Evolutionary conservation across 75 land plant species (phyloP).

Genomic region (Isoetes taiwanensis): DNA sequence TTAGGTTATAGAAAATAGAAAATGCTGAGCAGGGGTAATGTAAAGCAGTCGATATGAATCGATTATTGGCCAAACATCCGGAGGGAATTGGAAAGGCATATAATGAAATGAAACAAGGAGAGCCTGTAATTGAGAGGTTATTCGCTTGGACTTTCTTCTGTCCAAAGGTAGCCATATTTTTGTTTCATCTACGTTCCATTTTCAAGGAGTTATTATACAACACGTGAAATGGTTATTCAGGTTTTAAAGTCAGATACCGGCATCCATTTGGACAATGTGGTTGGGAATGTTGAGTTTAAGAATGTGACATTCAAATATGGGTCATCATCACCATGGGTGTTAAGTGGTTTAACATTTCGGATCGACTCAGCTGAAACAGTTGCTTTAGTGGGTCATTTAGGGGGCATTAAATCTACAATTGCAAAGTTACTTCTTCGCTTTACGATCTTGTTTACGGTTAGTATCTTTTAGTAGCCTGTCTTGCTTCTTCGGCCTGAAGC

Average conservation of each 20-base stretch:
- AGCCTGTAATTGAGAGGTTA: conserved; percentile 87
- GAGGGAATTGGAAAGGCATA: conserved; percentile 89
- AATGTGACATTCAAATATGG: conserved; percentile 56
- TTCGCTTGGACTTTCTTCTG: conserved; percentile 50
- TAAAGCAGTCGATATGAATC: too few relatives aligned
- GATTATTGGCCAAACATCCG: too few relatives aligned
- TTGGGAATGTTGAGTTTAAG: conserved; percentile 61
- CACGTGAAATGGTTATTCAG: too few relatives aligned
- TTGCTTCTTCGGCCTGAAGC: too few relatives aligned
- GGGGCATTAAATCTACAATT: conserved; percentile 88
- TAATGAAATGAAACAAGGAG: conserved; percentile 92
- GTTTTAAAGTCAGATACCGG: conserved; percentile 43
- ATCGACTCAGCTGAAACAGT: conserved; percentile 68
- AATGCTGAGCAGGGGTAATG: too few relatives aligned
- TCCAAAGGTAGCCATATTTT: conserved; percentile 17
- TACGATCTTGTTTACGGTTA: conserved; percentile 70
- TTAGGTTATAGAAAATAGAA: too few relatives aligned
- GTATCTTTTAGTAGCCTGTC: too few relatives aligned
- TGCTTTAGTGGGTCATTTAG: conserved; percentile 89
- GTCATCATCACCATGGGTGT: conserved; percentile 31
- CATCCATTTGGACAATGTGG: conserved; percentile 31
- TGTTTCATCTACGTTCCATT: too few relatives aligned
- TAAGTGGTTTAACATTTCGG: conserved; percentile 50
- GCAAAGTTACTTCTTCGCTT: conserved; percentile 75
- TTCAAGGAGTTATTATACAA: too few relatives aligned